Evolutionary conservation across 176 grass and related monocot genomes (phyloP).

Genomic region (Ananas comosus): DNA sequence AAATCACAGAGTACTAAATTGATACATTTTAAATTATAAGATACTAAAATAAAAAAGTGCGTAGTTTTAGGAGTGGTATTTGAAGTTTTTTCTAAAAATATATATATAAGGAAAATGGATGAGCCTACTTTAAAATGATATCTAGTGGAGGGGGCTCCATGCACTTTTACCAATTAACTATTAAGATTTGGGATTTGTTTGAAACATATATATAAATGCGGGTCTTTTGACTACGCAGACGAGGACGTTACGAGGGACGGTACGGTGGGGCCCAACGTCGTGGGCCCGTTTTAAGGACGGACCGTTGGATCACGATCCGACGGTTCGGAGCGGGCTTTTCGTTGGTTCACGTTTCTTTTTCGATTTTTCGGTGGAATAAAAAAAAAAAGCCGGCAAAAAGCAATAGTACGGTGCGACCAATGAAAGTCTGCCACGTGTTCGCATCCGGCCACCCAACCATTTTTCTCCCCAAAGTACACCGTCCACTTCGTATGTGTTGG

Average conservation of each 20-base stretch:
- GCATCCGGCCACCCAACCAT: not conserved
- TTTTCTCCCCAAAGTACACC: not conserved
- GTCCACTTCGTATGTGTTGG: no score
- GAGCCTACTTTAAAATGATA: no score
- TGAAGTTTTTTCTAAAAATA: no score
- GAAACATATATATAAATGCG: constrained; percentile 4
- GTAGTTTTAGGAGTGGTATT: no score
- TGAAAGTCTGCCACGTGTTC: not conserved
- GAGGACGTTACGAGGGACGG: constrained; percentile 1
- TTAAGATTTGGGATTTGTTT: not conserved
- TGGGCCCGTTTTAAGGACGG: constrained; percentile 22
- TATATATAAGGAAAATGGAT: no score
- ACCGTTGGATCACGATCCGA: constrained; percentile 35
- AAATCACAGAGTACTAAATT: no score
- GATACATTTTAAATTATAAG: no score
- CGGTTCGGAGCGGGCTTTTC: not conserved
- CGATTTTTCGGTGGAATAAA: not conserved
- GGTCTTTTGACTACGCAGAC: not conserved
- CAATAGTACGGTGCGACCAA: not conserved
- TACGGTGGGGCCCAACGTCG: constrained; percentile 19
- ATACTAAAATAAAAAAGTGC: no score
- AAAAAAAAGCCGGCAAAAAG: constrained; percentile 7
- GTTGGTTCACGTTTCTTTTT: not conserved
- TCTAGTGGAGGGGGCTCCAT: no score
- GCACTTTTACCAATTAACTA: not conserved